Conservation (phyloP, 2,329 filamentous ascomycete genomes). For the Ophiostoma sp. region DNA sequence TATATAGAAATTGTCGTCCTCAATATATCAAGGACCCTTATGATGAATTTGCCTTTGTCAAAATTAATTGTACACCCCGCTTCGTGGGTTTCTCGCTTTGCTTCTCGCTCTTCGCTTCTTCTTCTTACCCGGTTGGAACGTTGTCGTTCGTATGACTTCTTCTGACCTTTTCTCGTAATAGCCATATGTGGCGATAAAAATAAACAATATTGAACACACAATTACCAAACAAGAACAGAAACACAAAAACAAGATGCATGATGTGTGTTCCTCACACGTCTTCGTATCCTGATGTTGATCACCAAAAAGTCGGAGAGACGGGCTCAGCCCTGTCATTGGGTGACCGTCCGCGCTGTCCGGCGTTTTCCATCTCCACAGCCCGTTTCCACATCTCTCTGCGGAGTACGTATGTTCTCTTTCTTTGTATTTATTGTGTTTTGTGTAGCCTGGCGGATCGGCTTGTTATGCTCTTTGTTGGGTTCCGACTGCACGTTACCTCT, state of each 20-base stretch:
- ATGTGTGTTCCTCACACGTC: not conserved
- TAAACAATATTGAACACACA: not conserved
- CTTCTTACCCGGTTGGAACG: not conserved
- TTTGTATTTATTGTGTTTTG: not conserved
- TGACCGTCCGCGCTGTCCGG: not conserved
- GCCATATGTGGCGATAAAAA: not conserved
- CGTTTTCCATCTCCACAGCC: not conserved
- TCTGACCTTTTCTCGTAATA: not conserved
- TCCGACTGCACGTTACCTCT: not conserved
- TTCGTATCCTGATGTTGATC: constrained; percentile 12
- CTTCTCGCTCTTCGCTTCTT: not conserved
- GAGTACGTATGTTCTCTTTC: not conserved
- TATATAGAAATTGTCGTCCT: not conserved
- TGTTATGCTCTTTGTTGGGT: not conserved
- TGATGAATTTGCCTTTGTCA: not conserved
- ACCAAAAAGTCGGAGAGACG: not conserved
- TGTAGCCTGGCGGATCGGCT: not conserved
- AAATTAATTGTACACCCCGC: not conserved
- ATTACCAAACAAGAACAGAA: not conserved
- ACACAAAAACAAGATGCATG: not conserved
- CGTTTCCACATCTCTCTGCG: not conserved
- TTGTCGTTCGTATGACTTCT: not conserved
- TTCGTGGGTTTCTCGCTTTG: not conserved
- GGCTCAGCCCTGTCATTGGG: not conserved
- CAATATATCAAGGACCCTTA: not conserved